Evolutionary conservation across 2,329 filamentous ascomycete species (phyloP).

Genomic region (Claviceps humidiphila): DNA sequence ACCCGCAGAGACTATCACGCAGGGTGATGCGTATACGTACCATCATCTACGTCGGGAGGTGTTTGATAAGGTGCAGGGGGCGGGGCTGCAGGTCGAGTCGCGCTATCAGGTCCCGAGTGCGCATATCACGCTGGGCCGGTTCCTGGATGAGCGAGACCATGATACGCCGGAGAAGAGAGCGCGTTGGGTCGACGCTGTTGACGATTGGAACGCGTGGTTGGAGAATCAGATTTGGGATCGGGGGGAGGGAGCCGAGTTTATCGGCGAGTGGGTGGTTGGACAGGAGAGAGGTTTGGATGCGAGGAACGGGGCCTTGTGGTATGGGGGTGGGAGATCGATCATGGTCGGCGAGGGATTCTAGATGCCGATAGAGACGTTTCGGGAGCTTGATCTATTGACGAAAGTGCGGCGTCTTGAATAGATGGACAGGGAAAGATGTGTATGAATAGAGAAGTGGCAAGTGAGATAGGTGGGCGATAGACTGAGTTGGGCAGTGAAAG

Average conservation of each 20-base stretch:
- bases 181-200: conserved; percentile 56
- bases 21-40: conserved; percentile 64
- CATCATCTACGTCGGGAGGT: conserved; percentile 79
- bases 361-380: neutral
- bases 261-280: conserved; percentile 76
- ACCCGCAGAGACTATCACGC: conserved; percentile 20
- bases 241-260: conserved; percentile 22
- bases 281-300: conserved; percentile 70
- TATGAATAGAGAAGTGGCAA: no score
- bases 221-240: conserved; percentile 56
- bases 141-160: conserved; percentile 55
- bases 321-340: conserved; percentile 67
- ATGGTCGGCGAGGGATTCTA: conserved; percentile 48
- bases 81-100: conserved; percentile 58
- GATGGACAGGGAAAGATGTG: no score
- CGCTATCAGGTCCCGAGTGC: conserved; percentile 82
- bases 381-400: neutral
- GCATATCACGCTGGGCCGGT: conserved; percentile 78
- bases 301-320: conserved; percentile 69
- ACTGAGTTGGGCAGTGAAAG: no score
- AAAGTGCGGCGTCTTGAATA: no score
- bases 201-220: conserved; percentile 66
- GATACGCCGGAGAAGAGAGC: conserved; percentile 43
- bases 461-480: no score
- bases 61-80: conserved; percentile 44